Percentiles rank a stretch among this genome's conserved stretches.
phyloP scores from a whole-genome alignment of 2,329 filamentous ascomycete genomes.

The Rhinocladiella similis region DNA sequence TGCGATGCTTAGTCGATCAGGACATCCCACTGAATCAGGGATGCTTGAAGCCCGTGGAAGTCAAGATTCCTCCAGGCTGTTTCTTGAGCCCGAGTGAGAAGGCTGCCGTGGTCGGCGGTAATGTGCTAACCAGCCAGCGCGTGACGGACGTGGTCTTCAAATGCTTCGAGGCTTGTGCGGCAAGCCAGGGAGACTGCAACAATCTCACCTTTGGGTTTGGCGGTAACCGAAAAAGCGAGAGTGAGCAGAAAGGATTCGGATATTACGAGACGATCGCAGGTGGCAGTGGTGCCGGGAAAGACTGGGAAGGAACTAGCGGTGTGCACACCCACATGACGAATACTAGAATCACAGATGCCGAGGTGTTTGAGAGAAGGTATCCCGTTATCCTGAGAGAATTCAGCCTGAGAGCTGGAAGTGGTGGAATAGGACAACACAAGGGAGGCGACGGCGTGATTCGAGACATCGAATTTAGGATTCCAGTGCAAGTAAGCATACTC shows the following conservation, averaged over 20 bases:
- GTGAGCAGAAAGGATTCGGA: constrained; percentile 68
- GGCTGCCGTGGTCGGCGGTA: constrained; percentile 80
- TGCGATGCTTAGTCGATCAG: constrained; percentile 75
- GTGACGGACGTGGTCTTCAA: constrained; percentile 82
- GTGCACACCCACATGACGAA: constrained; percentile 89
- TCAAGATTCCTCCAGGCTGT: constrained; percentile 69
- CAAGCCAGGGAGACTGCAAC: constrained; percentile 78
- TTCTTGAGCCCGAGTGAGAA: constrained; percentile 74
- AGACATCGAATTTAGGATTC: constrained; percentile 81
- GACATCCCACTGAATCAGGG: constrained; percentile 88
- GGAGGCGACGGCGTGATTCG: constrained; percentile 77
- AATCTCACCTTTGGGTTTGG: constrained; percentile 84
- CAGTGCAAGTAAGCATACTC: constrained; percentile 77
- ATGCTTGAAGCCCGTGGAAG: constrained; percentile 73
- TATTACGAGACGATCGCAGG: constrained; percentile 89
- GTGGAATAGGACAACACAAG: constrained; percentile 64
- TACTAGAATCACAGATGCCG: constrained; percentile 79
- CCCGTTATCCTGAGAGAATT: constrained; percentile 75
- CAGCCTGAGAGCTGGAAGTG: constrained; percentile 63
- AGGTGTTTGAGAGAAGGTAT: constrained; percentile 79
- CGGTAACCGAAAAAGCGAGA: constrained; percentile 53
- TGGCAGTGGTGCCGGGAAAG: constrained; percentile 72
- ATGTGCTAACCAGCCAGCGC: constrained; percentile 75
- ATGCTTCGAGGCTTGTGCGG: constrained; percentile 77
- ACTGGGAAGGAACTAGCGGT: constrained; percentile 74